Base-by-base conservation (phyloP, 306 rosid species). In the Quercus parvula region DNA sequence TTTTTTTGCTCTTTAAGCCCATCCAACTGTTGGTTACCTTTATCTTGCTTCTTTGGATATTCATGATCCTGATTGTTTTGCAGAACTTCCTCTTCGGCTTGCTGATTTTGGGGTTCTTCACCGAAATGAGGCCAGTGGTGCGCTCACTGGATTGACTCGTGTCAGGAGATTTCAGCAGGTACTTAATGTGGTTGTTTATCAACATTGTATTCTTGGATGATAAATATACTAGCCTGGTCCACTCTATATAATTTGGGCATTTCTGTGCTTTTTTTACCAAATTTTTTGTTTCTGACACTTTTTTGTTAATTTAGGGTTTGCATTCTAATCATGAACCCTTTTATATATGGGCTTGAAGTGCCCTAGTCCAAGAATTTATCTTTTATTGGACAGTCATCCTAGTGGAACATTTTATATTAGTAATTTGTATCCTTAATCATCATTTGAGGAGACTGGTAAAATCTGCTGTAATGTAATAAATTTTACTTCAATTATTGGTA, bases 21-120 rank as follows among this genome's bases (percentile, higher is more conserved):
- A 30, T 12, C 30, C 17, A 64, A 28, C 31, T 28, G 70, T 17
- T n/a, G 1, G 44, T 64, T 15, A 64, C n/a, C 41, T 28, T 59
- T 24, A 59, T 59, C 30, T 8, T 58, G 24, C 18, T 27, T 73
- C 62, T 22, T 49, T 44, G 63, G 27, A 33, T 49, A 1, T 20
- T 73, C 28, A 46, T 79, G 33, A 59, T 71, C 44, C 30, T 73
- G 56, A 28, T 71, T 66, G 55, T 56, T 57, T 46, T 82, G 74
- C 83, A 95, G 99, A 95, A 86, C 99, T 95, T 86, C 99, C 99
- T 73, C 99, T 95, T 78, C 90, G 98, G 15, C 69, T 92, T 70
- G 99, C 98, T 84, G 99, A 95, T 84, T 95, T 95, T 86, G 99
- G 99, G 68, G 99, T 94, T 73, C 88, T 94, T 86, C 99, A 95